Conservation (phyloP, 1,139 yeast genomes). For the Suhomyces guaymorum region DNA sequence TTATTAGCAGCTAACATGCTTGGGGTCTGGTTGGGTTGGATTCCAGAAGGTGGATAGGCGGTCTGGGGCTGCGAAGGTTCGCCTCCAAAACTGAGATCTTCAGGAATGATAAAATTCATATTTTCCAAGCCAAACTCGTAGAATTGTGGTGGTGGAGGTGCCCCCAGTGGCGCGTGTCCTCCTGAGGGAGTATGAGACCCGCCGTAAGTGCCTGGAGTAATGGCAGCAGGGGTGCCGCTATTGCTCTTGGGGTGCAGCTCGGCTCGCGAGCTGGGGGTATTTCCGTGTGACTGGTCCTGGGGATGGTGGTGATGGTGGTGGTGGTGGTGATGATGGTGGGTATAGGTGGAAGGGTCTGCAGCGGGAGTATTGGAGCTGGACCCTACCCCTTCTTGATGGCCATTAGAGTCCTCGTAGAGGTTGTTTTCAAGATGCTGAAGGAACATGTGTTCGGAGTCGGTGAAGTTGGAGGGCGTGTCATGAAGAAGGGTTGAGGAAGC, state of each 20-base stretch:
- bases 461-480: slow-evolving; percentile 13
- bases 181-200: no score
- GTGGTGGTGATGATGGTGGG: slow-evolving; percentile 14
- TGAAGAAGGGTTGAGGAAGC: no score
- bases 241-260: slow-evolving; percentile 13
- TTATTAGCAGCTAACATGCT: slow-evolving; percentile 28
- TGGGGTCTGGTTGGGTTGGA: slow-evolving; percentile 30
- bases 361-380: slow-evolving; percentile 2
- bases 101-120: slow-evolving; percentile 32
- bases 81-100: slow-evolving; percentile 27
- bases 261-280: slow-evolving; percentile 16
- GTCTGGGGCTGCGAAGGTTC: slow-evolving; percentile 23
- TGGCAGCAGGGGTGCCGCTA: slow-evolving; percentile 9
- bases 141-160: slow-evolving; percentile 11
- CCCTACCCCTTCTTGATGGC: slow-evolving; percentile 7
- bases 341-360: slow-evolving; percentile 11
- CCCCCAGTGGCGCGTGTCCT: slow-evolving; percentile 5
- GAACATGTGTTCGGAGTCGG: slow-evolving; percentile 19
- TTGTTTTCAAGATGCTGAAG: slow-evolving; percentile 17
- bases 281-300: slow-evolving; percentile 15
- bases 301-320: no score
- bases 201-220: slow-evolving; percentile 4
- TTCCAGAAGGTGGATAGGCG: slow-evolving; percentile 38
- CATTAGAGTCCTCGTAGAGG: slow-evolving; percentile 14
- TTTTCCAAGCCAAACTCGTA: slow-evolving; percentile 31